Conservation (phyloP, 2,329 filamentous ascomycete genomes). For the Fusarium albidum region DNA sequence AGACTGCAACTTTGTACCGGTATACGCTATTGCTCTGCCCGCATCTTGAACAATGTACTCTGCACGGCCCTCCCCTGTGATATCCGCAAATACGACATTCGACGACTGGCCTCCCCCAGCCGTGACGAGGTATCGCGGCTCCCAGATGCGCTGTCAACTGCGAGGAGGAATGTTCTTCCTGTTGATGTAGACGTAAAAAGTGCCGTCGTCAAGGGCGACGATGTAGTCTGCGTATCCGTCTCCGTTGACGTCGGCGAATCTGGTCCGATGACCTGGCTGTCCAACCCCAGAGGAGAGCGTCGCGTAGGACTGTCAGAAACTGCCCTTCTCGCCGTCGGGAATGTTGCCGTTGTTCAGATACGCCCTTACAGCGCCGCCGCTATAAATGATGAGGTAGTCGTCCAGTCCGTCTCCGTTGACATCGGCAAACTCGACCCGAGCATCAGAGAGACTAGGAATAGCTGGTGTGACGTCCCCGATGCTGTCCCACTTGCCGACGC, state of each 20-base stretch:
- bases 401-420: not conserved
- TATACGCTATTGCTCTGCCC: not conserved
- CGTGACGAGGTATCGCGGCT: not conserved
- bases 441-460: constrained; percentile 1
- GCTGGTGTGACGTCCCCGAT: constrained; percentile 11
- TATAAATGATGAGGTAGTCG: constrained; percentile 5
- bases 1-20: not conserved
- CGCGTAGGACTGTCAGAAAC: not conserved
- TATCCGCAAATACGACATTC: not conserved
- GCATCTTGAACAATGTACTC: not conserved
- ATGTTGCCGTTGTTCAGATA: constrained; percentile 5
- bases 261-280: not conserved
- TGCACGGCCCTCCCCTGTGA: not conserved
- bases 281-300: not conserved
- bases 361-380: not conserved
- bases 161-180: not conserved
- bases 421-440: constrained; percentile 11
- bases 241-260: not conserved
- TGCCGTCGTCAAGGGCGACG: not conserved
- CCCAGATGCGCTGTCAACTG: not conserved
- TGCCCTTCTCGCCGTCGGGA: not conserved
- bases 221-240: not conserved
- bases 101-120: not conserved
- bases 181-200: not conserved
- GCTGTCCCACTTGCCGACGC: constrained; percentile 2